Conservation (phyloP, 805 yeast genomes). For the Sugiyamaella smithiae region DNA sequence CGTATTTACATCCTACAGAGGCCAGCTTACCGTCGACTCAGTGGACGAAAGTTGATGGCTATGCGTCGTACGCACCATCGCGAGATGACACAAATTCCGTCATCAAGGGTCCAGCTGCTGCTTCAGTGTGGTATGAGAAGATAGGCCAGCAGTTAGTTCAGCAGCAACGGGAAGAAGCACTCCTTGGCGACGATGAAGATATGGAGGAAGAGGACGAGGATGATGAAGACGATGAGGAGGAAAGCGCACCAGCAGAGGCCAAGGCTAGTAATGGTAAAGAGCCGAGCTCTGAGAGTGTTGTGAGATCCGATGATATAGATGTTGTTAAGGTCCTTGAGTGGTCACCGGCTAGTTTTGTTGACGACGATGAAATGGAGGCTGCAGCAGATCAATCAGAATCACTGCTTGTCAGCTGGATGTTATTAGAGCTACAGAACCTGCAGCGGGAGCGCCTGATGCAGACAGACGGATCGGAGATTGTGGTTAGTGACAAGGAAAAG, state of each 20-base stretch:
- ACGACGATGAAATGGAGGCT: constrained; percentile 52
- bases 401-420: constrained; percentile 42
- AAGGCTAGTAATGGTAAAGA: background rate
- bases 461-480: constrained; percentile 26
- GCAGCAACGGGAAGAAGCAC: constrained; percentile 18
- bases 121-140: constrained; percentile 36
- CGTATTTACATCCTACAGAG: constrained; percentile 36
- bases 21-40: constrained; percentile 56
- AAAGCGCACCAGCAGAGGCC: background rate
- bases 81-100: constrained; percentile 58
- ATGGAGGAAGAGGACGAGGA: constrained; percentile 26
- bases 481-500: constrained; percentile 33
- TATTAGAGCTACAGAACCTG: constrained; percentile 49
- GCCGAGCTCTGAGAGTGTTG: constrained; percentile 1
- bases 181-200: constrained; percentile 20
- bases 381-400: constrained; percentile 42
- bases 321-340: constrained; percentile 43
- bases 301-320: constrained; percentile 19
- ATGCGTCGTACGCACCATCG: constrained; percentile 62
- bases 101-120: constrained; percentile 39
- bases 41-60: constrained; percentile 57
- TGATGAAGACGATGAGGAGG: constrained; percentile 15
- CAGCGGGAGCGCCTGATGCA: constrained; percentile 46
- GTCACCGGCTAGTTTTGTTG: constrained; percentile 48
- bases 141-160: constrained; percentile 12